Conservation (phyloP, 2,329 filamentous ascomycete genomes). For the Aspergillus udagawae region DNA sequence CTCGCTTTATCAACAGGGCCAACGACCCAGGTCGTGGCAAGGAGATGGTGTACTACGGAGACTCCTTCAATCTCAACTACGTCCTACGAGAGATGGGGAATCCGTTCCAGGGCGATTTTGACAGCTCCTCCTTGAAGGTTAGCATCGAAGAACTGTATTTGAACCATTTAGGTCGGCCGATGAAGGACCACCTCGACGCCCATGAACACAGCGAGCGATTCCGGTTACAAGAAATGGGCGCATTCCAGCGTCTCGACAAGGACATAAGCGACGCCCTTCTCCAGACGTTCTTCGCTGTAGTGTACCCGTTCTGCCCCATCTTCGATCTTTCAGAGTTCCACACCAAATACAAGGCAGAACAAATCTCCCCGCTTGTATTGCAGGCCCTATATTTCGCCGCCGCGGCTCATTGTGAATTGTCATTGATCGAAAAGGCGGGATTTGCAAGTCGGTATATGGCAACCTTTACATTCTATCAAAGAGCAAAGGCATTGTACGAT, state of each 20-base stretch:
- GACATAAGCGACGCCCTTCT: not conserved
- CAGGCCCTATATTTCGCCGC: not conserved
- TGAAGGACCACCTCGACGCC: constrained; percentile 2
- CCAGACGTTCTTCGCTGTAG: constrained; percentile 1
- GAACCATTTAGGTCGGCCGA: constrained; percentile 1
- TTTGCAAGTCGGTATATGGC: constrained; percentile 3
- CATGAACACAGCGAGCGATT: constrained; percentile 1
- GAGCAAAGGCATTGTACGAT: constrained; percentile 6
- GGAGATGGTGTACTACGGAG: constrained; percentile 4
- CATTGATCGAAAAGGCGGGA: not conserved
- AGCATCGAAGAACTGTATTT: constrained; percentile 1
- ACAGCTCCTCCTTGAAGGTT: not conserved
- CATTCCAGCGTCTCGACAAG: not conserved
- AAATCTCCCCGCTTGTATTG: constrained; percentile 3
- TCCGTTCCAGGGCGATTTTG: not conserved
- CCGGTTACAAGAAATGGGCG: constrained; percentile 1
- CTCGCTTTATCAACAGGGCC: not conserved
- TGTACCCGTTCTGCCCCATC: not conserved
- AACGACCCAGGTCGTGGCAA: not conserved
- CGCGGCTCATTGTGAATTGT: not conserved
- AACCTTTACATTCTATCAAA: constrained; percentile 2
- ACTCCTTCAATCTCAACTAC: constrained; percentile 8
- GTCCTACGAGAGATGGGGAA: constrained; percentile 2
- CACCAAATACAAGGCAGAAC: not conserved
- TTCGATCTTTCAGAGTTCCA: constrained; percentile 4